A percentile compares a stretch with the other conserved stretches of the same genome.
Conservation (phyloP, 352 stramenopile species). For the Thalassiosira mediterranea region DNA sequence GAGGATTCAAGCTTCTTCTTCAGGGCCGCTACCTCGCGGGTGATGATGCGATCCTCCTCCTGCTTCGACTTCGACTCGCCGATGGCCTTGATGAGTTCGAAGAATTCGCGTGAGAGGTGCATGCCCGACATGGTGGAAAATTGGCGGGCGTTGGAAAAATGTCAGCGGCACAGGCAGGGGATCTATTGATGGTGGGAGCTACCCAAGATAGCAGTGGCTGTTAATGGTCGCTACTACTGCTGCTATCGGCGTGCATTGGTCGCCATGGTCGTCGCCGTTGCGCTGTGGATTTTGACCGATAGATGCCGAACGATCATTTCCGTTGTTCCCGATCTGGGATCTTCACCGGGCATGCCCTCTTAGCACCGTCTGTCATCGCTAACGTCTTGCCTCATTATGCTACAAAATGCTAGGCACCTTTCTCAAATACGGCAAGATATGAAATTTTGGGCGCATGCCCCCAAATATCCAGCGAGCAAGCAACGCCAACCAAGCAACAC, state of each 20-base stretch:
- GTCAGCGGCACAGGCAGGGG: not conserved
- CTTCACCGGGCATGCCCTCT: no score
- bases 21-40: conserved; percentile 93
- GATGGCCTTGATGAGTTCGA: conserved; percentile 99
- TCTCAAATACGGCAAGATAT: no score
- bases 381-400: no score
- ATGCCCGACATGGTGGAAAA: conserved; percentile 72
- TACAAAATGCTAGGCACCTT: no score
- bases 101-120: conserved; percentile 96
- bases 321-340: no score
- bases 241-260: not conserved
- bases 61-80: conserved; percentile 99
- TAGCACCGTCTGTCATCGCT: no score
- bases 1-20: conserved; percentile 92
- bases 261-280: not conserved
- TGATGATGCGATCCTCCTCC: conserved; percentile 99
- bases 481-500: no score
- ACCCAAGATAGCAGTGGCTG: not conserved
- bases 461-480: no score
- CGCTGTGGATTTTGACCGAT: not conserved
- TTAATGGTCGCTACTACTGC: not conserved
- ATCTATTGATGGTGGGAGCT: not conserved
- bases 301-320: no score
- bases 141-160: no score
- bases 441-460: no score